A percentile compares a stretch with the other conserved stretches of the same genome.
phyloP scores from a whole-genome alignment of 1,284 basidiomycete species.

The Rhodotorula sp. region DNA sequence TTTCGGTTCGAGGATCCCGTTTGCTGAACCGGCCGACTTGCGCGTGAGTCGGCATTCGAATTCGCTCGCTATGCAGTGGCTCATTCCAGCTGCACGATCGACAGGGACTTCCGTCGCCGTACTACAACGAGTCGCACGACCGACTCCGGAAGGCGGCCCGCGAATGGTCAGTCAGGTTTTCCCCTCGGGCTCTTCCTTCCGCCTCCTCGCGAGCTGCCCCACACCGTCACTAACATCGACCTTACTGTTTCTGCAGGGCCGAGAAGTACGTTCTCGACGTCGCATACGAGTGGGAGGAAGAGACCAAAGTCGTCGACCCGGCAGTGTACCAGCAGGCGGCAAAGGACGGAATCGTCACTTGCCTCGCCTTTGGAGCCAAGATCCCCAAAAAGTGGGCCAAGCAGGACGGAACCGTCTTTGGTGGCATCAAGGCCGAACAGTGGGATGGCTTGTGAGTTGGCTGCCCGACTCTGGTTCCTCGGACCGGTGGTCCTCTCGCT shows the following conservation, averaged over 20 bases:
- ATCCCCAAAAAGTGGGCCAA: slow-evolving; percentile 28
- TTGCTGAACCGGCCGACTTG: slow-evolving; percentile 24
- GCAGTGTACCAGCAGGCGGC: slow-evolving; percentile 45
- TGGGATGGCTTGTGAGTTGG: slow-evolving; percentile 44
- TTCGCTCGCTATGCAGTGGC: no score
- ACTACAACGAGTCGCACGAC: slow-evolving; percentile 50
- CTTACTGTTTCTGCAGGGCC: not conserved
- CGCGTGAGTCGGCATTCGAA: no score
- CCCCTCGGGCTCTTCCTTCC: not conserved
- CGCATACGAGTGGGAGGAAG: slow-evolving; percentile 41
- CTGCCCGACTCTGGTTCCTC: no score
- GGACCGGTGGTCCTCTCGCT: no score
- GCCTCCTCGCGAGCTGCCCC: not conserved
- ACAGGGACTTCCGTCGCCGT: slow-evolving; percentile 46
- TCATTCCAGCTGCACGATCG: not conserved
- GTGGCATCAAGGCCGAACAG: slow-evolving; percentile 50
- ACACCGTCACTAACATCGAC: not conserved
- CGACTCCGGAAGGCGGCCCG: slow-evolving; percentile 49
- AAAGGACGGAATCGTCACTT: slow-evolving; percentile 45
- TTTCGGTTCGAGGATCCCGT: slow-evolving; percentile 25
- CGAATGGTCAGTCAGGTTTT: slow-evolving; percentile 25
- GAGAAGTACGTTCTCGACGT: slow-evolving; percentile 30
- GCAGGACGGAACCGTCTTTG: slow-evolving; percentile 47
- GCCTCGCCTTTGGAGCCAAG: slow-evolving; percentile 38
- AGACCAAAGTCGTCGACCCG: slow-evolving; percentile 38